Conservation (phyloP, 225 moss, liverwort and hornwort genomes). For the Pleurozium schreberi region DNA sequence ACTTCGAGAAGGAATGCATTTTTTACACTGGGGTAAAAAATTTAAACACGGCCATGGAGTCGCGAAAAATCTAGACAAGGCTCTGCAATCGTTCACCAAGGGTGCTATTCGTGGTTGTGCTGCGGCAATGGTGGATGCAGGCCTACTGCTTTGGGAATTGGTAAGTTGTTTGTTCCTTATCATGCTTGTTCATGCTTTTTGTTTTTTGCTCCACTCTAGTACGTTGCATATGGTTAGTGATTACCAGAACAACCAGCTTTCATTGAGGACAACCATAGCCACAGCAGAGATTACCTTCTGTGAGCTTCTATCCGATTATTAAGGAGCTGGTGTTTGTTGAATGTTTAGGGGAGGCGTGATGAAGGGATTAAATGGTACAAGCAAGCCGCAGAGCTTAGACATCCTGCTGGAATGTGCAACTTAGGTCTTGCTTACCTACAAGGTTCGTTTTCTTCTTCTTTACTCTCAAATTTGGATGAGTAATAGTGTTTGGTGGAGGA, state of each 20-base stretch:
- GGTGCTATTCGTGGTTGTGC: slow-evolving; percentile 68
- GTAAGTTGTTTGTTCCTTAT: slow-evolving; percentile 29
- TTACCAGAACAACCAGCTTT: neutral
- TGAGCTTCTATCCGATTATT: neutral
- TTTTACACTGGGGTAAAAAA: slow-evolving; percentile 66
- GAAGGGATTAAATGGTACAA: slow-evolving; percentile 74
- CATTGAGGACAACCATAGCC: neutral
- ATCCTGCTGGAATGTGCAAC: slow-evolving; percentile 71
- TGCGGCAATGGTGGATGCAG: slow-evolving; percentile 76
- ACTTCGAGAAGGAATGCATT: slow-evolving; percentile 71
- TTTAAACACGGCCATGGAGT: slow-evolving; percentile 71
- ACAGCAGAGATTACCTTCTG: neutral
- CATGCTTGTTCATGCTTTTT: neutral
- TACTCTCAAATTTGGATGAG: neutral
- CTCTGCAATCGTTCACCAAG: slow-evolving; percentile 56
- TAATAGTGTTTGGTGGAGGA: neutral
- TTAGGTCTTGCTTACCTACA: slow-evolving; percentile 73
- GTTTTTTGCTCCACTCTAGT: neutral
- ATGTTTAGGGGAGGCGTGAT: slow-evolving; percentile 45
- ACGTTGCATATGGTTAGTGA: neutral
- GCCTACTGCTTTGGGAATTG: slow-evolving; percentile 70
- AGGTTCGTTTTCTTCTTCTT: slow-evolving; percentile 15
- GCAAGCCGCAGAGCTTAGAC: slow-evolving; percentile 65
- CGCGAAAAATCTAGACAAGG: slow-evolving; percentile 52
- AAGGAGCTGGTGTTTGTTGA: neutral